Evolutionary conservation across 2,329 filamentous ascomycete genomes (phyloP), one percentile per base, ranked within the genome.

Genomic region (Clarireedia sp.): DNA sequence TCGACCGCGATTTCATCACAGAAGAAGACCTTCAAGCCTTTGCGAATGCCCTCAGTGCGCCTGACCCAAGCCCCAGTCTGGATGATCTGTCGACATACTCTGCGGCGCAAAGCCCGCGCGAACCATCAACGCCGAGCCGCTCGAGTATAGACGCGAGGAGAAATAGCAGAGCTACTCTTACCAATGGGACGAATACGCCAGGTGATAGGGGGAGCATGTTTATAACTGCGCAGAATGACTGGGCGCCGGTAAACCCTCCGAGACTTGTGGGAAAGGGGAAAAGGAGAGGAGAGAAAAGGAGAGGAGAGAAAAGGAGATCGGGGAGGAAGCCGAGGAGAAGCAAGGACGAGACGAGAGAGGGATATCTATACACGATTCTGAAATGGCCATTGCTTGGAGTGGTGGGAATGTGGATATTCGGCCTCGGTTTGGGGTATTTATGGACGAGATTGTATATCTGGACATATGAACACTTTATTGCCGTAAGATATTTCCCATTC

Each of bases 181-280:
- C 37, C 48, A 62, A 38, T 54, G 51, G 44, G 29, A 57, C 12
- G 48, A 54, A 54, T 36, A 48, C 49, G 33, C 41, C 41, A 1
- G 51, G 44, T 52, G 61, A 41, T 51, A 51, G 41, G 44, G 57
- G 26, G 48, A 62, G 60, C 41, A 48, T 69, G 26, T 90, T 91
- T 68, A 89, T 97, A 65, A 88, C 89, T 3, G 92, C 94, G 41
- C 83, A 95, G 67, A 95, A 95, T 70, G 94, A 99, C 75, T 99
- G 94, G 94, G 85, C 89, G 16, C 94, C 94, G 0, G 82, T 97
- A 12, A 85, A 87, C 63, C 63, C 75, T 26, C 59, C 49, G 29
- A 58, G 49, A 23, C 16, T 48, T 38, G 51, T 53, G 57, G 29
- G 57, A 12, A 58, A 60, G 21, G 75, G 77, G 53, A 69, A 69